Evolutionary conservation across 176 grass and related monocot genomes (phyloP).

Genomic region (Triticum timopheevii): DNA sequence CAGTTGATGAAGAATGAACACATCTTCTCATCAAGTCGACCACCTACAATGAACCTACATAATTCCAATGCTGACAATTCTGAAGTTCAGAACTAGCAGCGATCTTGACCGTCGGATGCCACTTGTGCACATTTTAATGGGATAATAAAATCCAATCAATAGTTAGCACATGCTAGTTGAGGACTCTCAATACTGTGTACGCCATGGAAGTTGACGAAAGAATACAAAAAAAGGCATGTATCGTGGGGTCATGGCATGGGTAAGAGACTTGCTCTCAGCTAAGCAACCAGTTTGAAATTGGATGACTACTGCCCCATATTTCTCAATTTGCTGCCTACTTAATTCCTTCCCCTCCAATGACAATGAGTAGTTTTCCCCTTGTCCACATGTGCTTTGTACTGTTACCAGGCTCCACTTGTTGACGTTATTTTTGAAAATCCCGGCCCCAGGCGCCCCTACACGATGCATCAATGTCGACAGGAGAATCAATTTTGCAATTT

Average conservation of each 20-base stretch:
- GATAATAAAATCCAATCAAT: neutral
- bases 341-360: neutral
- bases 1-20: neutral
- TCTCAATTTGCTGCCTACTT: neutral
- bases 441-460: neutral
- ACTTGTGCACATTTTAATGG: slow-evolving; percentile 28
- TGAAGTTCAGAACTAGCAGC: neutral
- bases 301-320: neutral
- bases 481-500: neutral
- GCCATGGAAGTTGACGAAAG: slow-evolving; percentile 30
- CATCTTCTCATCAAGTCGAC: neutral
- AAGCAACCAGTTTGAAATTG: slow-evolving; percentile 33
- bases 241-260: neutral
- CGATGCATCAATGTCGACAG: neutral
- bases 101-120: slow-evolving; percentile 9
- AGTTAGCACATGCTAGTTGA: slow-evolving; percentile 21
- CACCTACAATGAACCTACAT: neutral
- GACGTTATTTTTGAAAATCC: slow-evolving; percentile 45
- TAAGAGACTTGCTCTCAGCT: slow-evolving; percentile 17
- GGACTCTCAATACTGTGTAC: slow-evolving; percentile 25
- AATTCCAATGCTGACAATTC: neutral
- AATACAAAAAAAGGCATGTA: slow-evolving; percentile 15
- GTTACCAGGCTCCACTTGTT: slow-evolving; percentile 15
- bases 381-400: slow-evolving; percentile 18
- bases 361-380: slow-evolving; percentile 5